phyloP scores from a whole-genome alignment of 495 filamentous ascomycete genomes.

The Chaetomium cochliodes region DNA sequence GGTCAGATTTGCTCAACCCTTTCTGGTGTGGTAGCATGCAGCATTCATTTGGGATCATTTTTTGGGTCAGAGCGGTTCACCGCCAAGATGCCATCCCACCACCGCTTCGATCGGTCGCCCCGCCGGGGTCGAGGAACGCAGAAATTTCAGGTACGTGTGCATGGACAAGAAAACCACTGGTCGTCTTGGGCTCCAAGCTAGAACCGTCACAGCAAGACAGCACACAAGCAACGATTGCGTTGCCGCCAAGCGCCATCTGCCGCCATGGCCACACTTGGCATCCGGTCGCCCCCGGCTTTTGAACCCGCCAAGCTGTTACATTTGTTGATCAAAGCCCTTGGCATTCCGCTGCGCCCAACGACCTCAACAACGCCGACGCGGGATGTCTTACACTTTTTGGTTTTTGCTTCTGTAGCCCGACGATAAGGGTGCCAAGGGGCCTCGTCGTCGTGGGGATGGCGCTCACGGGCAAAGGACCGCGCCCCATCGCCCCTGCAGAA shows the following conservation, averaged over 20 bases:
- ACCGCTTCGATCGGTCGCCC: background rate
- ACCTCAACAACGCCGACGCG: background rate
- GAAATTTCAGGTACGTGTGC: too few species aligned
- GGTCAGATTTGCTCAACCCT: background rate
- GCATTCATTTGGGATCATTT: too few species aligned
- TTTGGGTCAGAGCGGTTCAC: background rate
- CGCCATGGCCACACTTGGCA: constrained; percentile 18
- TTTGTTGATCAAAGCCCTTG: constrained; percentile 30
- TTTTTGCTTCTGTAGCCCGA: background rate
- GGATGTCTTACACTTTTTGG: constrained; percentile 8
- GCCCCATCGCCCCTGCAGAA: background rate
- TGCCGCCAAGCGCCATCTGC: constrained; percentile 24
- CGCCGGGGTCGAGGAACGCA: background rate
- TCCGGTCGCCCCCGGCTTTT: constrained; percentile 10
- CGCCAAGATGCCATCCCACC: background rate
- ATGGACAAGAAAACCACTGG: background rate
- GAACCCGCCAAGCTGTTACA: constrained; percentile 32
- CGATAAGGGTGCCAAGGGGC: background rate
- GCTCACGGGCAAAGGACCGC: background rate
- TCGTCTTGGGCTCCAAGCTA: background rate
- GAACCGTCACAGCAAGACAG: background rate
- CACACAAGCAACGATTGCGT: background rate
- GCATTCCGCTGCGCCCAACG: constrained; percentile 23
- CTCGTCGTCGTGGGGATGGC: background rate
- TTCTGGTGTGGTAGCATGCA: background rate